phyloP scores from a whole-genome alignment of 2,329 filamentous ascomycete species.

The Ophiostoma tasmaniense region DNA sequence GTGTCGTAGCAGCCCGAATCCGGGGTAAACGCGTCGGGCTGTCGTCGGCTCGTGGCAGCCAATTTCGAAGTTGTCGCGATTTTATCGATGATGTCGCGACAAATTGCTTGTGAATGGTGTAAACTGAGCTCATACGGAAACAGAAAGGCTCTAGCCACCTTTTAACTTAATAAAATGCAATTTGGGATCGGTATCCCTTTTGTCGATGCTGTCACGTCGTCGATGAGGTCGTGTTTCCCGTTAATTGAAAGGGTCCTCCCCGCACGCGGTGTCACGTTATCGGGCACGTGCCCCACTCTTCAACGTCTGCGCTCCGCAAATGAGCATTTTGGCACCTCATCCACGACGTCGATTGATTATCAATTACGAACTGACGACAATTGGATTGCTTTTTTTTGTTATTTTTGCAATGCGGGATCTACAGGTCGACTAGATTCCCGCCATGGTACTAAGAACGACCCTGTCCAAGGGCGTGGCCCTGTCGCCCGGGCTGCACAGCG shows the following conservation, averaged over 20 bases:
- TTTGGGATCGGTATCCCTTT: neutral
- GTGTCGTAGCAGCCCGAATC: neutral
- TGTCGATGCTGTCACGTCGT: constrained; percentile 3
- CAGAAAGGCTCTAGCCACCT: neutral
- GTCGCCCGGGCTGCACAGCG: neutral
- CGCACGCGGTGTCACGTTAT: constrained; percentile 15
- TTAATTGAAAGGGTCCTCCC: constrained; percentile 4
- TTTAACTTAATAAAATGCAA: neutral
- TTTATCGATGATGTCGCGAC: neutral
- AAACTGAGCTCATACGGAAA: neutral
- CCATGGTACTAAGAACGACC: constrained; percentile 16
- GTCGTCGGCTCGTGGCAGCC: neutral
- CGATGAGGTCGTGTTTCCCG: neutral
- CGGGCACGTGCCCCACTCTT: constrained; percentile 10
- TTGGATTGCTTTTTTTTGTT: neutral
- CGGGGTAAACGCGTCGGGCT: neutral
- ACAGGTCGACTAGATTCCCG: neutral
- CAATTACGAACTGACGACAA: neutral
- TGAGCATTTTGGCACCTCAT: neutral
- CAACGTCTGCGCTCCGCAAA: neutral
- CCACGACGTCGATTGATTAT: neutral
- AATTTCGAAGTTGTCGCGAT: neutral
- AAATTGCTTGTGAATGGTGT: neutral
- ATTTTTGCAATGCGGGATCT: neutral
- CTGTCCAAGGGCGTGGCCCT: constrained; percentile 19